phyloP scores from a whole-genome alignment of 148 eudicot species.

The Spergularia bocconei region DNA sequence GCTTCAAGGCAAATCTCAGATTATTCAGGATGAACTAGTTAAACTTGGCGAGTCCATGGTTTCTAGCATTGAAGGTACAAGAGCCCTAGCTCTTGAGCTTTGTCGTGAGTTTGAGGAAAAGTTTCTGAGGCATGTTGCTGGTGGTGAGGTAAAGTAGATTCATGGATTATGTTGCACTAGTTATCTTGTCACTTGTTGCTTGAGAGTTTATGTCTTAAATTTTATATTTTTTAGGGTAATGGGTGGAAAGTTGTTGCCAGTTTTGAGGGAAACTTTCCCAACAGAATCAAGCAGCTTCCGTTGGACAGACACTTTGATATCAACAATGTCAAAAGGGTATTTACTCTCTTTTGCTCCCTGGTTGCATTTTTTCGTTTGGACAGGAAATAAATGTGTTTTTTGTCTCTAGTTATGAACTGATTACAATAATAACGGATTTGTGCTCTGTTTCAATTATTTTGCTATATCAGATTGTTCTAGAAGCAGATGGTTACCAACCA shows the following conservation, averaged over 20 bases:
- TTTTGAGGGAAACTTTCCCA: conserved; percentile 96
- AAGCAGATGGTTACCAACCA: conserved; percentile 99
- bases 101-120: conserved; percentile 99
- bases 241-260: conserved; percentile 96
- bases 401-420: background rate
- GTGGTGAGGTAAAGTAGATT: conserved; percentile 76
- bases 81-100: conserved; percentile 95
- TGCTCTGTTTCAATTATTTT: conserved; percentile 9
- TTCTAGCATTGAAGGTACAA: conserved; percentile 85
- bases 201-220: conserved; percentile 4
- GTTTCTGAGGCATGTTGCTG: conserved; percentile 82
- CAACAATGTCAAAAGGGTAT: conserved; percentile 93
- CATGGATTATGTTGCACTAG: too few relatives aligned
- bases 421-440: background rate
- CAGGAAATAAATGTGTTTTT: background rate
- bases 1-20: conserved; percentile 97
- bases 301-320: conserved; percentile 94
- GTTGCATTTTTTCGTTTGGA: background rate
- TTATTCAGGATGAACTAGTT: conserved; percentile 87
- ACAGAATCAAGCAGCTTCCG: conserved; percentile 95
- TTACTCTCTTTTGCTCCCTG: background rate
- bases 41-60: conserved; percentile 97
- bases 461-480: conserved; percentile 72
- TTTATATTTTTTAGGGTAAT: conserved; percentile 55
- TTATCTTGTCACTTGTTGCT: conserved; percentile 10